These are phyloP conservation scores for Boletus reticuloceps DNA, from an alignment of 768 basidiomycete genomes.

Conservation along the genomic window DNA sequence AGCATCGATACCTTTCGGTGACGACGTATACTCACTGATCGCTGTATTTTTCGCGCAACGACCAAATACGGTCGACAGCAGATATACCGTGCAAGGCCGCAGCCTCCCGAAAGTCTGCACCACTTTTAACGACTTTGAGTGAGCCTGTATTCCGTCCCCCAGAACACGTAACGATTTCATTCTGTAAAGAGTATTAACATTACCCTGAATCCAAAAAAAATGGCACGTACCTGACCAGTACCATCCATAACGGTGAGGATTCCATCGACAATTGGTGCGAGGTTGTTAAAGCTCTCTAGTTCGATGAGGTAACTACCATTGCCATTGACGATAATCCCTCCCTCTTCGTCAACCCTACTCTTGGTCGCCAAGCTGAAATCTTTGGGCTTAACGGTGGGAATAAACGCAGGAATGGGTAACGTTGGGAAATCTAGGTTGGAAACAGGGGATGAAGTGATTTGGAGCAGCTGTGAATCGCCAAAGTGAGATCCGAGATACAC, in stretches of 20 bases:
- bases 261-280: conserved; percentile 84
- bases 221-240: conserved; percentile 57
- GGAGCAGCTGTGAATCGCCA: conserved; percentile 77
- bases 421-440: conserved; percentile 41
- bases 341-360: conserved; percentile 26
- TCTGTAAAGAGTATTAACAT: conserved; percentile 36
- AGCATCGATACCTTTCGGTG: neutral
- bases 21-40: conserved; percentile 43
- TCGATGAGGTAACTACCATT: conserved; percentile 59
- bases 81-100: conserved; percentile 57
- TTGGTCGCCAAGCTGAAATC: conserved; percentile 40
- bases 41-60: conserved; percentile 46
- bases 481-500: conserved; percentile 80
- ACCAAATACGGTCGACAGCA: conserved; percentile 61
- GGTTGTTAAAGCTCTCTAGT: conserved; percentile 65
- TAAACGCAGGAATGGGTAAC: conserved; percentile 48
- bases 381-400: conserved; percentile 41
- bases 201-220: neutral
- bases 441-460: conserved; percentile 48
- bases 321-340: conserved; percentile 49
- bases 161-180: conserved; percentile 83
- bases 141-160: conserved; percentile 77
- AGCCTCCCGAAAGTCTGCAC: conserved; percentile 73
- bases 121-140: conserved; percentile 73
- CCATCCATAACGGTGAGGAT: conserved; percentile 70